Evolutionary conservation across 1,284 basidiomycete genomes (phyloP).

Genomic region (Ceratorhiza oryzae-sativae): DNA sequence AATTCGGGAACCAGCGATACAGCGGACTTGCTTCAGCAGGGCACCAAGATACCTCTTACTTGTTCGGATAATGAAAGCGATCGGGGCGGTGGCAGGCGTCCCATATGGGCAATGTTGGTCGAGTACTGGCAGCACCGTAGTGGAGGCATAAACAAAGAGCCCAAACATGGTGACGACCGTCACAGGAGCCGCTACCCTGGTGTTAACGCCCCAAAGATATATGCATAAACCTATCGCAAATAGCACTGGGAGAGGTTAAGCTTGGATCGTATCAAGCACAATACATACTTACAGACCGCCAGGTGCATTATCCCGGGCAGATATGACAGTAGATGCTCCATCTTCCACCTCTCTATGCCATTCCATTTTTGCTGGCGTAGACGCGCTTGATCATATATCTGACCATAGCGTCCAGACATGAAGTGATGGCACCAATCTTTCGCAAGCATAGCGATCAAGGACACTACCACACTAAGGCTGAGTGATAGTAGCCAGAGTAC

Average conservation of each 20-base stretch:
- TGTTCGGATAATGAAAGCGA: too few species aligned
- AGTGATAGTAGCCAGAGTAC: conserved; percentile 13
- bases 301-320: conserved; percentile 15
- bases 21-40: background rate
- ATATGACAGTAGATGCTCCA: background rate
- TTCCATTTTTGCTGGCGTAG: conserved; percentile 7
- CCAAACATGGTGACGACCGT: background rate
- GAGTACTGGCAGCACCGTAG: background rate
- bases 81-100: background rate
- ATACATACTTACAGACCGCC: background rate
- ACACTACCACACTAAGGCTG: conserved; percentile 1
- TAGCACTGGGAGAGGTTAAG: background rate
- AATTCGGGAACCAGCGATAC: background rate
- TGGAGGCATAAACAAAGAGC: background rate
- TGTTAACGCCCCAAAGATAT: conserved; percentile 8
- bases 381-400: background rate
- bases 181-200: background rate
- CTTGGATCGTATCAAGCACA: too few species aligned
- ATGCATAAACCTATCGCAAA: conserved; percentile 22
- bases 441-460: conserved; percentile 20
- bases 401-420: conserved; percentile 3
- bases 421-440: conserved; percentile 32
- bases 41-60: background rate
- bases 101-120: conserved; percentile 15
- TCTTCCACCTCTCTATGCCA: conserved; percentile 14